These are phyloP conservation scores for Penicillium subrubescens DNA, from an alignment of 495 filamentous ascomycete species.

Conservation along the genomic window DNA sequence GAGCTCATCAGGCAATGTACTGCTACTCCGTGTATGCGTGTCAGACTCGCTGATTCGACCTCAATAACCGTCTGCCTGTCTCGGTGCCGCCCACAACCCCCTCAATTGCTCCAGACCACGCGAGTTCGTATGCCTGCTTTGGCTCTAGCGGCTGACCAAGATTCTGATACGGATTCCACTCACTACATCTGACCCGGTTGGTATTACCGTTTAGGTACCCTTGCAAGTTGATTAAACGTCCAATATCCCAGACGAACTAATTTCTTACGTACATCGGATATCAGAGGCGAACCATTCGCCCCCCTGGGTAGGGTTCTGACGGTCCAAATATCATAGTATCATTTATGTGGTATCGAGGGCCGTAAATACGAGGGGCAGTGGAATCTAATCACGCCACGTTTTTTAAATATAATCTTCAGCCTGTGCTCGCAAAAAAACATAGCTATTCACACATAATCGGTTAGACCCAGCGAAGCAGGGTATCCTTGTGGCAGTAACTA, in stretches of 20 bases:
- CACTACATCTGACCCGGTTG: not conserved
- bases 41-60: not conserved
- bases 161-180: not conserved
- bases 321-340: not conserved
- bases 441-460: not conserved
- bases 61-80: not conserved
- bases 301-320: not conserved
- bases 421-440: not conserved
- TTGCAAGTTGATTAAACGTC: not conserved
- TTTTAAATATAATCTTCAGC: not conserved
- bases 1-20: no score
- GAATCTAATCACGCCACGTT: not conserved
- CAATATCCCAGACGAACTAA: not conserved
- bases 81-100: no score
- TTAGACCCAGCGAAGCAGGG: not conserved
- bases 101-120: not conserved
- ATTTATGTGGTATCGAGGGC: not conserved
- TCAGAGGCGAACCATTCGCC: not conserved
- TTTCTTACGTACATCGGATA: not conserved
- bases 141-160: not conserved
- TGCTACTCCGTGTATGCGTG: not conserved
- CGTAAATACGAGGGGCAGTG: not conserved
- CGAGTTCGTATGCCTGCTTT: not conserved
- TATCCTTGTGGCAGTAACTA: not conserved
- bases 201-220: not conserved